Evolutionary conservation across 2,329 filamentous ascomycete species (phyloP), one percentile per base, ranked within the genome.

Genomic region (Alternaria solani): DNA sequence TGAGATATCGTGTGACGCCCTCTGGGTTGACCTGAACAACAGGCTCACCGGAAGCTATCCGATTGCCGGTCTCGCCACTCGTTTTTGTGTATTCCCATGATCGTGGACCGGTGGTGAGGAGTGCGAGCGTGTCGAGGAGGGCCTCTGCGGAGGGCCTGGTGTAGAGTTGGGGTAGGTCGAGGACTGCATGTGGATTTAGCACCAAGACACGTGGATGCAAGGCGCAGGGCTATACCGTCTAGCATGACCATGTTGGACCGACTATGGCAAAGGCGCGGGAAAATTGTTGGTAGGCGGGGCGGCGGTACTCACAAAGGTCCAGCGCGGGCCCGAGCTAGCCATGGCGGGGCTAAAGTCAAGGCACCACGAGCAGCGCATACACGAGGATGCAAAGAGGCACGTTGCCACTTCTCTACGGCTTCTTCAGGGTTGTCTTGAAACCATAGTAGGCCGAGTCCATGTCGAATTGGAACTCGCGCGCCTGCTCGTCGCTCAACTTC

Each of bases 381-480:
- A n/a, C 23, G 34, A 25, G 34, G 28, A 18, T 39, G 12, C 16
- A 9, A 44, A 26, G 30, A n/a, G 32, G 18, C 42, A 25, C 38
- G n/a, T 51, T 26, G 9, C 18, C 26, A 4, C 9, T 6, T 23
- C 39, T 76, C 63, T 25, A 78, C n/a, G 74, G 69, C 44, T 72
- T 77, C 65, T 76, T 81, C 75, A 96, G 81, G 4, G 89, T 93
- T 52, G 86, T 88, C 79, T 97, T 96, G 79, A 98, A 98, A 2
- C 94, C 94, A 71, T 94, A 89, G 75, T 98, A 98, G 41, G 94
- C 94, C 73, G 92, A 89, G 75, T 97, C 93, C 74, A 98, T 96
- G 77, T 98, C 94, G 78, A 97, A 88, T 68, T 95, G 91, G 68
- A 98, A 82, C 78, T 99, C 93, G 58, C 94, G 85, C 6, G 91